phyloP scores from a whole-genome alignment of 2,329 filamentous ascomycete genomes.

The Sclerotinia trifoliorum region DNA sequence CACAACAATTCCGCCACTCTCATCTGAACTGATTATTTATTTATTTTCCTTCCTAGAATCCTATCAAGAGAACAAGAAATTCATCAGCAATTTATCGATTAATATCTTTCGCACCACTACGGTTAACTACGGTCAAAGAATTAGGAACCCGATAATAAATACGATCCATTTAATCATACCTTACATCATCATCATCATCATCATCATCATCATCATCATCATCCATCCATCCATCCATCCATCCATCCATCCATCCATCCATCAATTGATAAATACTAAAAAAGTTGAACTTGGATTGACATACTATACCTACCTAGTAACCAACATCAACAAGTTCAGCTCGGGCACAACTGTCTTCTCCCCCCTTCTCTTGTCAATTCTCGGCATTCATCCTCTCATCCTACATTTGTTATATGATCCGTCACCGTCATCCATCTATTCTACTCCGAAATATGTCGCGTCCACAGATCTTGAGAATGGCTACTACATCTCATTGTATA shows the following conservation, averaged over 20 bases:
- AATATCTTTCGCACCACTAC: neutral
- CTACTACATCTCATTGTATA: constrained; percentile 39
- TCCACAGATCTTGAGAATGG: constrained; percentile 32
- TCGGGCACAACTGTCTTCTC: neutral
- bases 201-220: too few species aligned
- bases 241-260: neutral
- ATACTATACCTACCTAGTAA: neutral
- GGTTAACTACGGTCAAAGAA: too few species aligned
- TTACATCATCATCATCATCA: too few species aligned
- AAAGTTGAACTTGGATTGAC: neutral
- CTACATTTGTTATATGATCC: constrained; percentile 11
- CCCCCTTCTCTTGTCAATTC: neutral
- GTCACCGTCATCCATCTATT: constrained; percentile 23
- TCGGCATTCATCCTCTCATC: neutral
- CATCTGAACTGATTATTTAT: neutral
- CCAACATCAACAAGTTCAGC: neutral
- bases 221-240: constrained; percentile 2
- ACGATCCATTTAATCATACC: too few species aligned
- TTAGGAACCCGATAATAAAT: neutral
- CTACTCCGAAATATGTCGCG: constrained; percentile 33
- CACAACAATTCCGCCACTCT: neutral
- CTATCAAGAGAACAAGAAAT: neutral
- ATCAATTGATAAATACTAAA: neutral
- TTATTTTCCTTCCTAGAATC: neutral
- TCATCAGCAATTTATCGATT: neutral